These are phyloP conservation scores for Pogostemon cablin DNA, from an alignment of 257 asterid genomes.

Conservation along the genomic window DNA sequence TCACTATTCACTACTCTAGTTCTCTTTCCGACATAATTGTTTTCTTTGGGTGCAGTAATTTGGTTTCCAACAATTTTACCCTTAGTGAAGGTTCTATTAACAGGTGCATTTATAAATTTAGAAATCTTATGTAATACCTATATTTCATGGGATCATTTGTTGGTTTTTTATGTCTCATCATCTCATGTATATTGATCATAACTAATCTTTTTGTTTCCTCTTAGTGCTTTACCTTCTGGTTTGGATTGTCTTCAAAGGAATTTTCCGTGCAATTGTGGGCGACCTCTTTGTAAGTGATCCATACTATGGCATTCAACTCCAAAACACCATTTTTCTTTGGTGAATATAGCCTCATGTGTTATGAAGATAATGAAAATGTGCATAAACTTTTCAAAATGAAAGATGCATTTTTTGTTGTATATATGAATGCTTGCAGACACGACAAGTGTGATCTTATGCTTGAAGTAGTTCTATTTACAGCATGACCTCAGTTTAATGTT, in stretches of 20 bases:
- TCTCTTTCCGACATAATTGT: not conserved
- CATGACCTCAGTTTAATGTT: not conserved
- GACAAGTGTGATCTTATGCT: not conserved
- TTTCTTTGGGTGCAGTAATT: constrained; percentile 43
- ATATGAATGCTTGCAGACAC: not conserved
- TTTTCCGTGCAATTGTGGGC: constrained; percentile 64
- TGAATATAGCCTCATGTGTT: not conserved
- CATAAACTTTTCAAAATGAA: not conserved
- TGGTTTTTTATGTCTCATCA: not conserved
- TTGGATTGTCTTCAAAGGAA: constrained; percentile 71
- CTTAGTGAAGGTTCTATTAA: constrained; percentile 37
- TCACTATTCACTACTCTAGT: not conserved
- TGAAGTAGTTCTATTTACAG: not conserved
- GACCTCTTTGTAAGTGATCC: constrained; percentile 57
- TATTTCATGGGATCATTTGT: not conserved
- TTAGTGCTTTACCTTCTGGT: constrained; percentile 64
- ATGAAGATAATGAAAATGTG: too few relatives aligned
- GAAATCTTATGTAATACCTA: not conserved
- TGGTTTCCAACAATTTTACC: constrained; percentile 75
- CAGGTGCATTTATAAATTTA: constrained; percentile 44
- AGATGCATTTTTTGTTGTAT: not conserved
- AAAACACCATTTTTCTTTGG: too few relatives aligned
- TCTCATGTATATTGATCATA: not conserved
- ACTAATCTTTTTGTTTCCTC: constrained; percentile 14
- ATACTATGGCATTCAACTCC: not conserved